Conservation (phyloP, 2,329 filamentous ascomycete genomes). For the Ceratocystiopsis brevicomis region DNA sequence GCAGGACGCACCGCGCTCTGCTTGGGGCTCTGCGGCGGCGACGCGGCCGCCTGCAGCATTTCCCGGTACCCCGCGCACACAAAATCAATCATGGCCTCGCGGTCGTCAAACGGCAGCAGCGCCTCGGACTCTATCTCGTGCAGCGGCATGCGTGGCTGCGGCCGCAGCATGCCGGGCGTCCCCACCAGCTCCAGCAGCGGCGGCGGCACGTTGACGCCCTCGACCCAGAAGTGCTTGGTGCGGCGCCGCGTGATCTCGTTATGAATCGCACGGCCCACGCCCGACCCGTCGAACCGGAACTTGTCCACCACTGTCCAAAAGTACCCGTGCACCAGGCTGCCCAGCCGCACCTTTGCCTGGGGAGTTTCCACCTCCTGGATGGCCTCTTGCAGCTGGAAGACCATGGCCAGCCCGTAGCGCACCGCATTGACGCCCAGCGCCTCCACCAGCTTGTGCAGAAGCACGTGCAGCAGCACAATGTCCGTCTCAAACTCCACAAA, state of each 20-base stretch:
- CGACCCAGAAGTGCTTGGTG: slow-evolving; percentile 60
- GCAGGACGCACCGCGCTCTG: too few species aligned
- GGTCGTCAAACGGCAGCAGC: slow-evolving; percentile 57
- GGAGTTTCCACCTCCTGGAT: slow-evolving; percentile 48
- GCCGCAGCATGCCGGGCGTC: slow-evolving; percentile 26
- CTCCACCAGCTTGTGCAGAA: slow-evolving; percentile 55
- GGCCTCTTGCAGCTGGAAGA: slow-evolving; percentile 73
- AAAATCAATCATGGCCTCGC: slow-evolving; percentile 50
- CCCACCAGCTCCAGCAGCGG: slow-evolving; percentile 42
- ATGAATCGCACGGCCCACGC: slow-evolving; percentile 50
- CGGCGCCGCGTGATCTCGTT: slow-evolving; percentile 60
- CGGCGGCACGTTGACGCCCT: slow-evolving; percentile 53
- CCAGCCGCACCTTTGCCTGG: slow-evolving; percentile 56
- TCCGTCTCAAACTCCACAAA: slow-evolving; percentile 54
- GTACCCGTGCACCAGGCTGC: slow-evolving; percentile 75
- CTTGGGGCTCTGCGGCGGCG: slow-evolving; percentile 47
- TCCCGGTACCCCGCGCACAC: slow-evolving; percentile 55
- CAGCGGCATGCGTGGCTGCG: slow-evolving; percentile 26
- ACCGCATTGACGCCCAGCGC: slow-evolving; percentile 68
- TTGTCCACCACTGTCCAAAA: slow-evolving; percentile 62
- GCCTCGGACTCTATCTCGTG: slow-evolving; percentile 41
- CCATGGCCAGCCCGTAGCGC: slow-evolving; percentile 67
- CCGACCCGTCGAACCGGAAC: slow-evolving; percentile 55
- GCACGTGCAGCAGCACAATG: slow-evolving; percentile 55
- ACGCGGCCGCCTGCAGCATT: slow-evolving; percentile 19